phyloP scores from a whole-genome alignment of 1,139 yeast genomes.

The Nakaseomyces uthaithaninus region DNA sequence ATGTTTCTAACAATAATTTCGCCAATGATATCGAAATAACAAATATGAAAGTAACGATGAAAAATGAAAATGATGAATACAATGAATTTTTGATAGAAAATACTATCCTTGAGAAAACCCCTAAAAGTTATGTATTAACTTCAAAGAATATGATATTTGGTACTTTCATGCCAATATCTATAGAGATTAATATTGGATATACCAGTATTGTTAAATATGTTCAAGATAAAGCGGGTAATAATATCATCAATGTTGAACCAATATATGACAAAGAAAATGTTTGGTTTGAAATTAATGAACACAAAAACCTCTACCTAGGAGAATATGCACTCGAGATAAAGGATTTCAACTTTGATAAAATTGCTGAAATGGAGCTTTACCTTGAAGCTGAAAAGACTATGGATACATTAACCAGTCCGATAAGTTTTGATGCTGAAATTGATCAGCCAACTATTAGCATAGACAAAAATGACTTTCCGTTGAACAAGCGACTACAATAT shows the following conservation, averaged over 20 bases:
- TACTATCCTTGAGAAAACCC: slow-evolving; percentile 9
- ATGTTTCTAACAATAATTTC: slow-evolving; percentile 15
- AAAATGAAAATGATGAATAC: slow-evolving; percentile 16
- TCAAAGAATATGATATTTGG: slow-evolving; percentile 24
- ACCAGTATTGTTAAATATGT: slow-evolving; percentile 25
- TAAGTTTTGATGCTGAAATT: slow-evolving; percentile 14
- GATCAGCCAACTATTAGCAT: background rate
- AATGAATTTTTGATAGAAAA: slow-evolving; percentile 14
- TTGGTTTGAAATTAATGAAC: slow-evolving; percentile 15
- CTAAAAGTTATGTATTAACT: slow-evolving; percentile 12
- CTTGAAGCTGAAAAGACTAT: slow-evolving; percentile 13
- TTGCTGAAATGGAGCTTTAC: slow-evolving; percentile 4
- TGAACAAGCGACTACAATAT: slow-evolving; percentile 11
- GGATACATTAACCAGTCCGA: slow-evolving; percentile 9
- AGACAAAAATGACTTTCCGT: slow-evolving; percentile 10
- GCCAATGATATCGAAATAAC: slow-evolving; percentile 18
- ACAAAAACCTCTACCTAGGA: slow-evolving; percentile 17
- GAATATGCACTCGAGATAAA: slow-evolving; percentile 16
- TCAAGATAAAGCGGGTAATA: slow-evolving; percentile 7
- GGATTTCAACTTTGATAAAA: background rate
- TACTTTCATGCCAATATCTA: slow-evolving; percentile 17
- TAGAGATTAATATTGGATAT: slow-evolving; percentile 23
- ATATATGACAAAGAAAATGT: slow-evolving; percentile 17
- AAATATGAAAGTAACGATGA: slow-evolving; percentile 17
- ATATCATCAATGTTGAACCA: slow-evolving; percentile 15